Evolutionary conservation across 1,139 yeast species (phyloP).

Genomic region (Lodderomyces margitis): DNA sequence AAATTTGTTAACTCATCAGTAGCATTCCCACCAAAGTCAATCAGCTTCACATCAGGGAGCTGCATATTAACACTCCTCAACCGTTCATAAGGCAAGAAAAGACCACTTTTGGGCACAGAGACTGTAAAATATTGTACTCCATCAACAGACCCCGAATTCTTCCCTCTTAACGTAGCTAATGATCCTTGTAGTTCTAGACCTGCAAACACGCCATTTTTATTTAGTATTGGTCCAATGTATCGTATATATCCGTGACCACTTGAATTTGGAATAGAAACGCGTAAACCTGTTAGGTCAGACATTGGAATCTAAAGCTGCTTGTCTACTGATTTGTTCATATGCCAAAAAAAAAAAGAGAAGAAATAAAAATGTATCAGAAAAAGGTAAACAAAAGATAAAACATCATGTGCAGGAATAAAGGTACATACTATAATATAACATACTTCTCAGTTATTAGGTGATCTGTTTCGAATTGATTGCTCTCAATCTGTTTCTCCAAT

Average conservation of each 20-base stretch:
- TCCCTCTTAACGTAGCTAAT: slow-evolving; percentile 46
- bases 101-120: slow-evolving; percentile 60
- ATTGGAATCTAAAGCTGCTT: too few species aligned
- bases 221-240: slow-evolving; percentile 72
- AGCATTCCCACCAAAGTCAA: slow-evolving; percentile 5
- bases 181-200: slow-evolving; percentile 81
- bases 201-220: slow-evolving; percentile 76
- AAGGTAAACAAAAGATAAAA: slow-evolving; percentile 2
- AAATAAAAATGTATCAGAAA: too few species aligned
- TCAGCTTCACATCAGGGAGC: slow-evolving; percentile 11
- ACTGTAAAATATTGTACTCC: slow-evolving; percentile 51
- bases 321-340: too few species aligned
- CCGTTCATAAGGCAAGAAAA: slow-evolving; percentile 70
- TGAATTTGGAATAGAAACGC: slow-evolving; percentile 45
- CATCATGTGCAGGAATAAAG: not conserved
- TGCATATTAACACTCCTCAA: slow-evolving; percentile 44
- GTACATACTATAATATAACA: not conserved
- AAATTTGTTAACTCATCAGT: not conserved
- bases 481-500: slow-evolving; percentile 11
- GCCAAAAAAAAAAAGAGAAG: slow-evolving; percentile 3
- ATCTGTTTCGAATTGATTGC: slow-evolving; percentile 5
- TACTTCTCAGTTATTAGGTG: not conserved
- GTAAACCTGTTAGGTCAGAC: slow-evolving; percentile 31
- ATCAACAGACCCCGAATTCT: slow-evolving; percentile 45
- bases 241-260: slow-evolving; percentile 59